Conservation (phyloP, 306 rosid genomes). For the Trifolium pratense region DNA sequence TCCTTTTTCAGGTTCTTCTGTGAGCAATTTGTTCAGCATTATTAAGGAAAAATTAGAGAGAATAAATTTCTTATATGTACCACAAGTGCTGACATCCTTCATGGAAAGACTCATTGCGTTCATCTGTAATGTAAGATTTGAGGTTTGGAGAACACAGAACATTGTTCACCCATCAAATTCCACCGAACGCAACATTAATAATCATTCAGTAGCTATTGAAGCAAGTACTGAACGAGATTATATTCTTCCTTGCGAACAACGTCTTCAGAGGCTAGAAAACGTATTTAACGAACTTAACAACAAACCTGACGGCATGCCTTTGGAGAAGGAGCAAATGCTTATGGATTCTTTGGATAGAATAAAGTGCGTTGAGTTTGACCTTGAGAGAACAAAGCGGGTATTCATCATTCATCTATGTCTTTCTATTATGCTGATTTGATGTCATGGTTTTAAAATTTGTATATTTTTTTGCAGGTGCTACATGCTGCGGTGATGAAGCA, state of each 20-base stretch:
- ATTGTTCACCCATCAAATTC: slow-evolving; percentile 63
- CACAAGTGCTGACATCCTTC: slow-evolving; percentile 58
- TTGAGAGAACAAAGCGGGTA: slow-evolving; percentile 93
- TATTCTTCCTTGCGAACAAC: slow-evolving; percentile 69
- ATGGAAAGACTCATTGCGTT: slow-evolving; percentile 57
- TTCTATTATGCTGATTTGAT: slow-evolving; percentile 14
- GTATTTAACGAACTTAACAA: slow-evolving; percentile 63
- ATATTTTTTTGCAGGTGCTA: slow-evolving; percentile 58
- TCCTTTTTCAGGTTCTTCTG: slow-evolving; percentile 56
- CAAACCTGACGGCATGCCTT: slow-evolving; percentile 81
- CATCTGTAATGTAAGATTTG: slow-evolving; percentile 55
- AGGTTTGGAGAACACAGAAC: slow-evolving; percentile 70
- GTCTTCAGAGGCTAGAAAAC: slow-evolving; percentile 80
- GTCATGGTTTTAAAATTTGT: slow-evolving; percentile 7
- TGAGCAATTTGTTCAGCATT: slow-evolving; percentile 46
- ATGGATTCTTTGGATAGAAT: slow-evolving; percentile 89
- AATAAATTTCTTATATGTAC: slow-evolving; percentile 46
- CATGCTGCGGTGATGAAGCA: slow-evolving; percentile 78
- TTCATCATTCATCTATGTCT: slow-evolving; percentile 18
- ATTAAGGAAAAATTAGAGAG: slow-evolving; percentile 61
- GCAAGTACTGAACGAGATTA: slow-evolving; percentile 58
- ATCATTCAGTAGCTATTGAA: slow-evolving; percentile 57
- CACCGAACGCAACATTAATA: slow-evolving; percentile 44
- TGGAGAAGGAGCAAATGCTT: slow-evolving; percentile 82
- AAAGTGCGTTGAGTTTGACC: slow-evolving; percentile 84